Conservation (phyloP, 176 grass and related monocot species). For the Pontederia paniculata region DNA sequence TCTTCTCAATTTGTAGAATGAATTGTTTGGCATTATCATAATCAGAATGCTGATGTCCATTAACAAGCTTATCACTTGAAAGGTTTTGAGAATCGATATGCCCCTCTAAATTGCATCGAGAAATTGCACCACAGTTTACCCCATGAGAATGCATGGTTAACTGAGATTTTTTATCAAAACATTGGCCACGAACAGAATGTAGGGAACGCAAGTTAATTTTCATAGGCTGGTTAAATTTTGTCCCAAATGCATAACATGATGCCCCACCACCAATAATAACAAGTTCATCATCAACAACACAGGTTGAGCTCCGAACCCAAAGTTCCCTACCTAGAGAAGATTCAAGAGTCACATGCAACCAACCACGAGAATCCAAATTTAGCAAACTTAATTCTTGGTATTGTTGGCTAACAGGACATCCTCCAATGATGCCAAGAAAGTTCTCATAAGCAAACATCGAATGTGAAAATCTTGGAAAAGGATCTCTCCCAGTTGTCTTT, state of each 20-base stretch:
- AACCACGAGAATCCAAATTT: constrained; percentile 41
- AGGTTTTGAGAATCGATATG: neutral
- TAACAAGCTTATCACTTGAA: constrained; percentile 13
- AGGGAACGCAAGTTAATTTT: constrained; percentile 57
- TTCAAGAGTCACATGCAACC: constrained; percentile 48
- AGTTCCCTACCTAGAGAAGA: constrained; percentile 46
- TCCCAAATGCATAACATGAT: constrained; percentile 96
- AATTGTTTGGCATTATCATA: constrained; percentile 19
- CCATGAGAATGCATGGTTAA: constrained; percentile 2
- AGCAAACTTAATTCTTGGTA: constrained; percentile 59
- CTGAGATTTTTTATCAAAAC: constrained; percentile 12
- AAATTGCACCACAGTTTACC: constrained; percentile 6
- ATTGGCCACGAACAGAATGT: constrained; percentile 25
- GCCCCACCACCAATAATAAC: constrained; percentile 76
- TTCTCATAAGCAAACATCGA: constrained; percentile 71
- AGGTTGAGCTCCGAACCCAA: constrained; percentile 66
- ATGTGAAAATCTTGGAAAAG: constrained; percentile 82
- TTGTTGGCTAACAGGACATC: constrained; percentile 66
- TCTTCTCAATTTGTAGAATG: constrained; percentile 64
- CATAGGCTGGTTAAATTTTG: constrained; percentile 72
- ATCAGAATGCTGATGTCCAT: constrained; percentile 4
- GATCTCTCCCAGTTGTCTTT: constrained; percentile 47
- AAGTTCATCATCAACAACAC: constrained; percentile 61
- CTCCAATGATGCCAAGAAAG: constrained; percentile 75
- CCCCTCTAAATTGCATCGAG: constrained; percentile 9